Evolutionary conservation across 306 rosid genomes (phyloP).

Genomic region (Clitoria ternatea): DNA sequence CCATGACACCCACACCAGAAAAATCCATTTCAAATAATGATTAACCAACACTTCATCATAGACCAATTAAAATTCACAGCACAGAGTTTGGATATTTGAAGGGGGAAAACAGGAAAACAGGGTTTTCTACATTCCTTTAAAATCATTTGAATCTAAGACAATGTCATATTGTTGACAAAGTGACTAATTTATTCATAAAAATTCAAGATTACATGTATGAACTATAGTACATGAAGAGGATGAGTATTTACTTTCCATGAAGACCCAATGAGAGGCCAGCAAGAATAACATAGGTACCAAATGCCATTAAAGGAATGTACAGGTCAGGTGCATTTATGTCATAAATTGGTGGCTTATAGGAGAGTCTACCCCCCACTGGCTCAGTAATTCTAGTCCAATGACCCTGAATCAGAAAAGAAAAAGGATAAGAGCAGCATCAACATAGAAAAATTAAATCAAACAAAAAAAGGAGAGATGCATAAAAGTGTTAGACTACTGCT

Average conservation of each 20-base stretch:
- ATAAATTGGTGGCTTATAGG: conserved; percentile 90
- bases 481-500: conserved; percentile 20
- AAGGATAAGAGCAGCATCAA: not conserved
- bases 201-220: not conserved
- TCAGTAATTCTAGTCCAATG: conserved; percentile 97
- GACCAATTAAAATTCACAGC: not conserved
- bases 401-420: conserved; percentile 56
- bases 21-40: not conserved
- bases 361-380: conserved; percentile 95
- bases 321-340: conserved; percentile 98
- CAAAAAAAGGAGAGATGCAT: conserved; percentile 11
- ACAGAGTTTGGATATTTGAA: not conserved
- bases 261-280: conserved; percentile 97
- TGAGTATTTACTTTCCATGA: conserved; percentile 67
- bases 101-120: not conserved
- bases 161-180: not conserved
- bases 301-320: conserved; percentile 95
- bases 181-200: not conserved
- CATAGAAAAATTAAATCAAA: conserved; percentile 4
- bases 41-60: conserved; percentile 6
- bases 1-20: not conserved
- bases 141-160: not conserved
- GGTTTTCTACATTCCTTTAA: not conserved
- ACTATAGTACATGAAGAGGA: not conserved
- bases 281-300: conserved; percentile 88